Evolutionary conservation across 2,329 filamentous ascomycete species (phyloP), one percentile per base, ranked within the genome.

Genomic region (Akanthomyces muscarius): DNA sequence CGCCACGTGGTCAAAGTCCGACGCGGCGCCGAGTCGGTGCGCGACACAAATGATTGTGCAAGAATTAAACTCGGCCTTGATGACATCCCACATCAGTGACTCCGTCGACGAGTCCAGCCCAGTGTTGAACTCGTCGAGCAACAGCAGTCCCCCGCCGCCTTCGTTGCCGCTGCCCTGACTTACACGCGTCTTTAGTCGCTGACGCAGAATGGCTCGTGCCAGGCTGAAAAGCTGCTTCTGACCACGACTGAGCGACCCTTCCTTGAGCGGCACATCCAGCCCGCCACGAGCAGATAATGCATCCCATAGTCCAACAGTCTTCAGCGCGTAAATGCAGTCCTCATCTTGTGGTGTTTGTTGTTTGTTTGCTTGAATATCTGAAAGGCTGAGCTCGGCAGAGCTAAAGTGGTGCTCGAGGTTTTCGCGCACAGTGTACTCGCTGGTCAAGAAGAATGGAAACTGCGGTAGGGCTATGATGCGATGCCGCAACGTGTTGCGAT

Each of bases 71-170:
- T 71, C 67, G 4, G 52, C 45, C 28, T 63, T 66, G 33, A 74
- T 67, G 21, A 72, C 66, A 23, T 69, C 64, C 52, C 70, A 68
- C 65, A 73, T 64, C 2, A 58, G 44, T 4, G 64, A 59, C 51
- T 73, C 70, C 3, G 71, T 73, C 30, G 69, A 69, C 5, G 62
- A 63, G 45, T 74, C 73, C 1, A 73, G 69, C 11, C 70, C 72
- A 8, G 70, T 72, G 58, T 67, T 74, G 67, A 57, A 63, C 25
- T 62, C 59, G 18, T 55, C 59, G 3, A 62, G 41, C 3, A 62
- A 42, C 51, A 62, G 21, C n/a, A 62, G 21, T 5, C 59, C 33
- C 10, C 33, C 59, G 1, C n/a, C 28, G 7, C 21, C 30, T 21
- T 44, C 14, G 44, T n/a, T 21, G 5, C 16, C 25, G 10, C 8